These are phyloP conservation scores for Tilletia indica DNA, from an alignment of 1,284 basidiomycete species.

Conservation along the genomic window DNA sequence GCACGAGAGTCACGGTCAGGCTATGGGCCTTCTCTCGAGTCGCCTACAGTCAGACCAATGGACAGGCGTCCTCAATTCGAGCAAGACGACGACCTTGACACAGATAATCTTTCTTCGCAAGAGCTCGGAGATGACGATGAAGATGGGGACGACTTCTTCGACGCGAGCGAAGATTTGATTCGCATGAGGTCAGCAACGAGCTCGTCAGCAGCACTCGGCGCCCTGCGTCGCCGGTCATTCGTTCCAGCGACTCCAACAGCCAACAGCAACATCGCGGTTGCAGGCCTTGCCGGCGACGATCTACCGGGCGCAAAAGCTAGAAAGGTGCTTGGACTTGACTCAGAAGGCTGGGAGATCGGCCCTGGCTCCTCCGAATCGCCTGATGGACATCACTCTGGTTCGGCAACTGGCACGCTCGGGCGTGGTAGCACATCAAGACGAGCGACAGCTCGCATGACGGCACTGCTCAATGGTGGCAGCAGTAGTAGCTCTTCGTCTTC, in stretches of 20 bases:
- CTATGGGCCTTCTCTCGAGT: neutral
- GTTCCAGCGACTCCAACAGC: neutral
- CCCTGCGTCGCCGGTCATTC: neutral
- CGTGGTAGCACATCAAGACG: neutral
- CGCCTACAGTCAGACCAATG: neutral
- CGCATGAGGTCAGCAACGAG: neutral
- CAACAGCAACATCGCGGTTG: neutral
- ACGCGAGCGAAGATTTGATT: neutral
- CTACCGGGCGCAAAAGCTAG: conserved; percentile 21
- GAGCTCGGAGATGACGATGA: neutral
- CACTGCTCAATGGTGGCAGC: conserved; percentile 7
- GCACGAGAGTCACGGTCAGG: neutral
- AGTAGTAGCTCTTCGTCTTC: neutral
- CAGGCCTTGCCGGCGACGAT: conserved; percentile 18
- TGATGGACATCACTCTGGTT: too few relatives aligned
- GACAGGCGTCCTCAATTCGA: neutral
- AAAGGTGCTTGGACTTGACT: conserved; percentile 20
- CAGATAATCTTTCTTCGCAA: neutral
- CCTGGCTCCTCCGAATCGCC: conserved; percentile 1
- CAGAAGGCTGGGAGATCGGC: conserved; percentile 19
- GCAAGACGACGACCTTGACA: neutral
- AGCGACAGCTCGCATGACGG: conserved; percentile 7
- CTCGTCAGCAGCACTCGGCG: neutral
- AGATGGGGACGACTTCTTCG: neutral
- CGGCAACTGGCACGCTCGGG: too few relatives aligned